Base-by-base conservation (phyloP, 805 yeast genomes). In the Monosporozyma solicola region DNA sequence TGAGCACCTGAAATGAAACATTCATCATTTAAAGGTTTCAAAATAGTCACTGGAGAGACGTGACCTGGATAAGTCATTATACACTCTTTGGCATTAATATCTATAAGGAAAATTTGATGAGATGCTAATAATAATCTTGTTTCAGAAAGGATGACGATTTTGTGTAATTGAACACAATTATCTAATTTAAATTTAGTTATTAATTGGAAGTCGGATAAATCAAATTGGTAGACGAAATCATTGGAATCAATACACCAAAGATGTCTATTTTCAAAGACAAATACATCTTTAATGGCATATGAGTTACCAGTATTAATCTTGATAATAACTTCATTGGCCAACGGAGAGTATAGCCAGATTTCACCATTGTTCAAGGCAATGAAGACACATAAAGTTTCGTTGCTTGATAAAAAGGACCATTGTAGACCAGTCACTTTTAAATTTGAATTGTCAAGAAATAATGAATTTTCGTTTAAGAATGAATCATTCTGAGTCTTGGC, bases 51-150 rank as follows among this genome's bases (percentile, higher is more conserved):
- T 3, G 89, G 84, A 20, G 86, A 77, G 32, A 87, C 80, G 64
- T 88, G 95, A 29, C 92, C 95, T 1, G 95, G 89, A 63, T 80
- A 82, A 1, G 82, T 75, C 58, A 72, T 74, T 16, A 76, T 67
- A 2, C 80, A 68, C 51, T 70, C 68, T 43, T 55, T 73, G 31
- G 55, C 63, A 5, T 68, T 59, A 10, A 72, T 62, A 60, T 81
- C 80, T 25, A 82, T 67, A 52, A 86, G 66, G 56, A 76, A 77
- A 4, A 87, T 75, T 41, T 83, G 76, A 59, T 87, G 87, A 2
- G 92, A 83, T 2, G 87, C 89, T 13, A 81, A 70, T 53, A 85
- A 73, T 35, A 85, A 61, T 37, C 59, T 62, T 37, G 66, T 65
- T 11, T 64, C 51, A 3, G 59, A 49, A 16, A 66, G 56, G 20